Evolutionary conservation across 139 green algal genomes (phyloP).

Genomic region (Chlorella sp.): DNA sequence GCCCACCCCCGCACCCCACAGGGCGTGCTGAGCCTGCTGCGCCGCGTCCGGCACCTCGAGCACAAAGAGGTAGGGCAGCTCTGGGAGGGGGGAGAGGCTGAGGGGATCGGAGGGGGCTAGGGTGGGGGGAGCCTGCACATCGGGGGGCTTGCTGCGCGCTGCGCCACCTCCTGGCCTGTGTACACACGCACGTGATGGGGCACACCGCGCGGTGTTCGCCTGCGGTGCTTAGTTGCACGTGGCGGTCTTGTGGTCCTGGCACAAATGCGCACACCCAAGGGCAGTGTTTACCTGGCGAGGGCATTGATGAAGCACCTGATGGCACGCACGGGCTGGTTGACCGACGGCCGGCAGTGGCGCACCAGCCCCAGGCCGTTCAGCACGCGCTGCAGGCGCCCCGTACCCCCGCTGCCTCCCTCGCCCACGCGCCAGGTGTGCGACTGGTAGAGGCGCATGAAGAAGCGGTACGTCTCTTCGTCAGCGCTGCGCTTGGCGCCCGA

Average conservation of each 20-base stretch:
- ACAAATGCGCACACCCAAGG: too few relatives aligned
- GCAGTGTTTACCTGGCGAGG: not conserved
- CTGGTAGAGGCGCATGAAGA: not conserved
- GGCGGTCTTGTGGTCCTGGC: too few relatives aligned
- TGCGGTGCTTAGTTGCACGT: too few relatives aligned
- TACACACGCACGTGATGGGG: too few relatives aligned
- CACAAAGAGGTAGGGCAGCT: slow-evolving; percentile 38
- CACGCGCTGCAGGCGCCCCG: not conserved
- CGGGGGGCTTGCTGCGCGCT: slow-evolving; percentile 6
- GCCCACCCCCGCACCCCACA: too few relatives aligned
- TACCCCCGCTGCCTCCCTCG: not conserved
- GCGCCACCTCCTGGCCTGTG: too few relatives aligned
- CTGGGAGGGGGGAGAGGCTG: slow-evolving; percentile 27
- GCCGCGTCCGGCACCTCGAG: slow-evolving; percentile 1
- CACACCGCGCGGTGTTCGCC: too few relatives aligned
- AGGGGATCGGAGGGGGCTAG: slow-evolving; percentile 30
- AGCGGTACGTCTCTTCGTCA: not conserved
- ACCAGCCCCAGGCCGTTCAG: not conserved
- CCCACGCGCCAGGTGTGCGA: not conserved
- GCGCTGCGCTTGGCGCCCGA: not conserved
- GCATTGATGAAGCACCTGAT: not conserved
- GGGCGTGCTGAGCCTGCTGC: not conserved
- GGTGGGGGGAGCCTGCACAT: slow-evolving; percentile 13
- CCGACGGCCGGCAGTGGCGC: not conserved
- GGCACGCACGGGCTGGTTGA: not conserved